Percentiles rank a stretch among this genome's conserved stretches.
phyloP scores from a whole-genome alignment of 148 eudicot species.

The Dianthus caryophyllus region DNA sequence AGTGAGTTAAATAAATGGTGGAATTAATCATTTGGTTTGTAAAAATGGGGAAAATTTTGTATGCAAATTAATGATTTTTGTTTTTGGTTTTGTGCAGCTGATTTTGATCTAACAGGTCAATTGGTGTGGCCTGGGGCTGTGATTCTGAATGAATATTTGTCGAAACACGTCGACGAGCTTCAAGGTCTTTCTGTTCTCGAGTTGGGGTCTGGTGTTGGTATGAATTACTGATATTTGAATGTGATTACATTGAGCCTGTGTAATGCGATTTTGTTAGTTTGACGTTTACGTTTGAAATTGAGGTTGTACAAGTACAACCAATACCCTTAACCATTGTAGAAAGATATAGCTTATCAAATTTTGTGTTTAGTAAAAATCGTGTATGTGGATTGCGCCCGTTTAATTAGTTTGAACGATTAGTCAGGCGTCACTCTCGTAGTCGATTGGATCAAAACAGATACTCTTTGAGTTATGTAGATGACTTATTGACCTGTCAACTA shows the following conservation, averaged over 20 bases:
- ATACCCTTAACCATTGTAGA: not conserved
- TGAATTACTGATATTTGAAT: slow-evolving; percentile 14
- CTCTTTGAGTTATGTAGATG: no score
- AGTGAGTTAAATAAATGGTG: slow-evolving; percentile 35
- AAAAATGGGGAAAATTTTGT: not conserved
- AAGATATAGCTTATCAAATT: no score
- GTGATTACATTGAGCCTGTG: slow-evolving; percentile 1
- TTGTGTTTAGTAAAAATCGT: no score
- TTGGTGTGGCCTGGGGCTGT: slow-evolving; percentile 97
- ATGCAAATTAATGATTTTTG: slow-evolving; percentile 6
- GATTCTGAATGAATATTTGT: slow-evolving; percentile 67
- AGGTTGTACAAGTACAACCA: not conserved
- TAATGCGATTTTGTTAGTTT: not conserved
- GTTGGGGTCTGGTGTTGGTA: slow-evolving; percentile 97
- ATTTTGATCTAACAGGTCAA: slow-evolving; percentile 97
- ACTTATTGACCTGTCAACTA: not conserved
- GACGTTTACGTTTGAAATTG: not conserved
- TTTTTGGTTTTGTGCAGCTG: slow-evolving; percentile 54
- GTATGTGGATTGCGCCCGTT: not conserved
- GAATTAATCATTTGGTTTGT: not conserved
- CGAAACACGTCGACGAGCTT: slow-evolving; percentile 63
- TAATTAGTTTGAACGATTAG: not conserved
- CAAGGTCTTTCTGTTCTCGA: slow-evolving; percentile 71
- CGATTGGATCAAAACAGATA: no score
- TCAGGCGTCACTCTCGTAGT: not conserved